These are phyloP conservation scores for Claviceps pusilla DNA, from an alignment of 2,329 filamentous ascomycete genomes.

Conservation along the genomic window DNA sequence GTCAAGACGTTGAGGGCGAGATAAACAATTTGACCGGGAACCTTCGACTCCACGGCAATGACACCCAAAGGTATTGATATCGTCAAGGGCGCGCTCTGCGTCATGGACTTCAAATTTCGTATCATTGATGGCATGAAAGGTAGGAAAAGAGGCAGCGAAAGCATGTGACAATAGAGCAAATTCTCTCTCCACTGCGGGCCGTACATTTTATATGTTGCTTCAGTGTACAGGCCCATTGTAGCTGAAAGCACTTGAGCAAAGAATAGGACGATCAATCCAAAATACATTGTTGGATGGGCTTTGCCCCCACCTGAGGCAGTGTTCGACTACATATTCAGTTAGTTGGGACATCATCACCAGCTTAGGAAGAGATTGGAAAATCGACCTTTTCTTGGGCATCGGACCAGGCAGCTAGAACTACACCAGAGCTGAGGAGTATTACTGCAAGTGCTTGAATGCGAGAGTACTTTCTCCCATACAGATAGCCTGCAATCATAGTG, in stretches of 20 bases:
- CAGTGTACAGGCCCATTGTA: conserved; percentile 88
- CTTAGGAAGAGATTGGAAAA: background rate
- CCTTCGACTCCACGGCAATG: conserved; percentile 4
- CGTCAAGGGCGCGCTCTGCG: conserved; percentile 44
- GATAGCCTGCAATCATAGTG: conserved; percentile 78
- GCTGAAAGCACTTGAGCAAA: conserved; percentile 81
- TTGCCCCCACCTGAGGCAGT: background rate
- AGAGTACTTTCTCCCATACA: conserved; percentile 76
- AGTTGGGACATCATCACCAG: background rate
- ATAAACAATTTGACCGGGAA: conserved; percentile 58
- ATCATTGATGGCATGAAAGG: conserved; percentile 53
- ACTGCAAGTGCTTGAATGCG: conserved; percentile 69
- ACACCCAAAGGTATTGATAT: conserved; percentile 11
- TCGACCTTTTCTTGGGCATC: conserved; percentile 71
- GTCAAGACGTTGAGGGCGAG: conserved; percentile 68
- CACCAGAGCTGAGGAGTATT: conserved; percentile 66
- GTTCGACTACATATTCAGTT: background rate
- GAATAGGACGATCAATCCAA: conserved; percentile 69
- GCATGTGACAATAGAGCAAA: conserved; percentile 76
- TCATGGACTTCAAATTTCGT: conserved; percentile 48
- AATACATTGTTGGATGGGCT: conserved; percentile 23
- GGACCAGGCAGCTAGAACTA: conserved; percentile 76
- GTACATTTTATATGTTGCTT: conserved; percentile 73
- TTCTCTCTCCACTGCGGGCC: conserved; percentile 91
- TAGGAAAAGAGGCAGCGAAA: conserved; percentile 62